Percentiles rank a stretch among this genome's conserved stretches.
Conservation (phyloP, 768 basidiomycete species). For the Pholiota conissans region DNA sequence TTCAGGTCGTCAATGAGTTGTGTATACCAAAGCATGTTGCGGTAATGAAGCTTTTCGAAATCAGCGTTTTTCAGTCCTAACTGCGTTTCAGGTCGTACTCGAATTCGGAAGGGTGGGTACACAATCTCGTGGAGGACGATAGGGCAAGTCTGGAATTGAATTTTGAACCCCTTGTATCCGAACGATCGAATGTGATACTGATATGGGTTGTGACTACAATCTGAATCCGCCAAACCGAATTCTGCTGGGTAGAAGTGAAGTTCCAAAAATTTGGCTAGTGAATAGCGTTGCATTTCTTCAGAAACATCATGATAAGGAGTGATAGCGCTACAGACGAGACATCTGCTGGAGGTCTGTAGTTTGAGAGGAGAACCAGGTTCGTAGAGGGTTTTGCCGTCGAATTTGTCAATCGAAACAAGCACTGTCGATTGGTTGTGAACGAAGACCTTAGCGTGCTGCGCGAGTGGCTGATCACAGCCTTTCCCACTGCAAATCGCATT, state of each 20-base stretch:
- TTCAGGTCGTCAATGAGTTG: constrained; percentile 75
- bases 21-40: constrained; percentile 75
- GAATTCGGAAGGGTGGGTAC: constrained; percentile 85
- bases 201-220: constrained; percentile 93
- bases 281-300: constrained; percentile 90
- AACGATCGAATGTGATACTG: constrained; percentile 93
- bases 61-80: constrained; percentile 92
- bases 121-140: constrained; percentile 84
- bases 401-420: constrained; percentile 86
- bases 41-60: constrained; percentile 71
- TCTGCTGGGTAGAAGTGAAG: constrained; percentile 93
- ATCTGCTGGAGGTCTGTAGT: constrained; percentile 91
- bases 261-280: constrained; percentile 95
- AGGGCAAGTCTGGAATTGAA: constrained; percentile 85
- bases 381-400: constrained; percentile 18
- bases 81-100: constrained; percentile 83
- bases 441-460: constrained; percentile 87
- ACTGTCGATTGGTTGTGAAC: constrained; percentile 86
- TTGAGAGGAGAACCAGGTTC: constrained; percentile 45
- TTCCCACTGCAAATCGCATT: constrained; percentile 82
- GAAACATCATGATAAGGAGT: constrained; percentile 90
- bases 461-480: constrained; percentile 77
- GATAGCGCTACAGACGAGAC: constrained; percentile 73
- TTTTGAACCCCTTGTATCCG: constrained; percentile 77
- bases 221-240: constrained; percentile 81